Evolutionary conservation across 2,329 filamentous ascomycete species (phyloP).

Genomic region (Trichoderma aggressivum): DNA sequence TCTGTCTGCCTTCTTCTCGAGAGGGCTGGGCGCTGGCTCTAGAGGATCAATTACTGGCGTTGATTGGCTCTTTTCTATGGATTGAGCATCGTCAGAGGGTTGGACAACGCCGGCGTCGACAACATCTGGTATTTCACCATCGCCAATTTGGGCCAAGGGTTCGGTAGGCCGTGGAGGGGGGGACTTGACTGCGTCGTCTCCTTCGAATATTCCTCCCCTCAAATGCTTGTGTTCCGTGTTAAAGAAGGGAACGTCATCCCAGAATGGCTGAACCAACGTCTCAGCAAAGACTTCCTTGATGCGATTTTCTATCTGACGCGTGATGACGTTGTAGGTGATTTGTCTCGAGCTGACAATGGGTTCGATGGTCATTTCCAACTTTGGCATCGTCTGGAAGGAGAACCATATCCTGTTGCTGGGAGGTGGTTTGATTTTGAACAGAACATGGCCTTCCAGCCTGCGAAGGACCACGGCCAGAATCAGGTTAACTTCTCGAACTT

Average conservation of each 20-base stretch:
- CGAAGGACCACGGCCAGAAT: slow-evolving; percentile 82
- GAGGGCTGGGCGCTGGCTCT: slow-evolving; percentile 41
- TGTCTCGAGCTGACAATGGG: slow-evolving; percentile 93
- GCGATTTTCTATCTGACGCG: slow-evolving; percentile 88
- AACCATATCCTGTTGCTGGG: slow-evolving; percentile 97
- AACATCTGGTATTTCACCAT: slow-evolving; percentile 46
- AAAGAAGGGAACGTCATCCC: slow-evolving; percentile 93
- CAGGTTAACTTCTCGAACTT: slow-evolving; percentile 83
- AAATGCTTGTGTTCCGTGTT: slow-evolving; percentile 73
- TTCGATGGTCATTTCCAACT: slow-evolving; percentile 90
- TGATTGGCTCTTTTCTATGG: slow-evolving; percentile 56
- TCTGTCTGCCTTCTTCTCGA: slow-evolving; percentile 48
- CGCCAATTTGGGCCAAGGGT: slow-evolving; percentile 32
- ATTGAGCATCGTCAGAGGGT: slow-evolving; percentile 40
- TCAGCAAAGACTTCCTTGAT: slow-evolving; percentile 94
- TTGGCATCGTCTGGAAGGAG: slow-evolving; percentile 88
- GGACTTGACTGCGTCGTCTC: slow-evolving; percentile 24
- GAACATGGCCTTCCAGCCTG: slow-evolving; percentile 77
- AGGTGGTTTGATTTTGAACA: slow-evolving; percentile 87
- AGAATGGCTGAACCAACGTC: slow-evolving; percentile 86
- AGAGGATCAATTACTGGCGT: slow-evolving; percentile 42
- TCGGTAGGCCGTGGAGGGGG: background rate
- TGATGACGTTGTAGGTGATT: slow-evolving; percentile 89
- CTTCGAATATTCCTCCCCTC: slow-evolving; percentile 78
- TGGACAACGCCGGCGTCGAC: slow-evolving; percentile 42